Evolutionary conservation across 2,329 filamentous ascomycete genomes (phyloP).

Genomic region (Rosellinia necatrix): DNA sequence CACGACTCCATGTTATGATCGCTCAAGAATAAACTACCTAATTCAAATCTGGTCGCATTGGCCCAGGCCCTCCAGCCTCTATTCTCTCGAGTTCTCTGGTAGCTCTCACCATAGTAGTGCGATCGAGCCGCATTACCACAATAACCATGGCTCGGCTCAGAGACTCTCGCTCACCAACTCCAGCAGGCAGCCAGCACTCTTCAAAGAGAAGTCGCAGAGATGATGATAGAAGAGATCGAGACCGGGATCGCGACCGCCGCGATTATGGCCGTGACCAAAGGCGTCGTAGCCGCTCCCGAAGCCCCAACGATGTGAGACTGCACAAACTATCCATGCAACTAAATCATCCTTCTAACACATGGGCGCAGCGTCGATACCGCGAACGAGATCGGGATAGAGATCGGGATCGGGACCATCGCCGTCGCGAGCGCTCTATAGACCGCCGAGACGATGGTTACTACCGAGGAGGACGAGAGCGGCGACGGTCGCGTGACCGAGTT

Average conservation of each 20-base stretch:
- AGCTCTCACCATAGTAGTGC: constrained; percentile 45
- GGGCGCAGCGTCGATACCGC: constrained; percentile 61
- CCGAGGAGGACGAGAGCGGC: constrained; percentile 61
- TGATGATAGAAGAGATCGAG: constrained; percentile 59
- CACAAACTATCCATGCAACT: constrained; percentile 18
- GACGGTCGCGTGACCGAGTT: constrained; percentile 66
- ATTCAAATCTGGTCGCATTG: constrained; percentile 22
- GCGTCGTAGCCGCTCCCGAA: constrained; percentile 65
- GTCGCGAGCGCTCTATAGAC: constrained; percentile 72
- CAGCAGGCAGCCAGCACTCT: constrained; percentile 82
- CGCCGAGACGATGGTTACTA: constrained; percentile 67
- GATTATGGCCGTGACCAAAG: constrained; percentile 49
- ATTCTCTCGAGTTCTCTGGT: constrained; percentile 40
- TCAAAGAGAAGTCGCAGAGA: constrained; percentile 70
- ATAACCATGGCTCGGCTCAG: constrained; percentile 64
- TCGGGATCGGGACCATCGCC: constrained; percentile 63
- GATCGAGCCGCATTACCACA: constrained; percentile 42
- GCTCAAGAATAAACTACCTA: background rate
- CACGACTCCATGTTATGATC: constrained; percentile 9
- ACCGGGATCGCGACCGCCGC: constrained; percentile 52
- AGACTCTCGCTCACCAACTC: constrained; percentile 86
- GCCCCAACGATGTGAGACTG: constrained; percentile 62
- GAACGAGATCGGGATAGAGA: constrained; percentile 54
- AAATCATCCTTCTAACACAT: constrained; percentile 46
- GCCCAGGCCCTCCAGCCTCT: constrained; percentile 34